Evolutionary conservation across 2,329 filamentous ascomycete genomes (phyloP), one percentile per base, ranked within the genome.

Genomic region (Curvularia spicifera): DNA sequence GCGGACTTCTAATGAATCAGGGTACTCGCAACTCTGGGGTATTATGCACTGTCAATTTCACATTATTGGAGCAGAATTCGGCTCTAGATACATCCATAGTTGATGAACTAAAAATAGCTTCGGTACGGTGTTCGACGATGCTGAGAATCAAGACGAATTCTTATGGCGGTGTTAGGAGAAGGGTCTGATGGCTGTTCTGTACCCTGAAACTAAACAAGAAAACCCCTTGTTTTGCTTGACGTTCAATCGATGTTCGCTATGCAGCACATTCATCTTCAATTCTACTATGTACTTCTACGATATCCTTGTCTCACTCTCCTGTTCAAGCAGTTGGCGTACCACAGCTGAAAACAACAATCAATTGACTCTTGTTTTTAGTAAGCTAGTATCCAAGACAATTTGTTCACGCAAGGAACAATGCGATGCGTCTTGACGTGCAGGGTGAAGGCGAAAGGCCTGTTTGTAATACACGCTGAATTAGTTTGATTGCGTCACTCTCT

Each of bases 121-220:
- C 12, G 10, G 18, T 6, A 20, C 12, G n/a, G 28, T 13, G 3
- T 20, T 18, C 1, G 26, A 20, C 20, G 22, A 42, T 43, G 18
- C 12, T 26, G 40, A 43, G 15, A 26, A 15, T 22, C 45, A 35
- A 33, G 4, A 20, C 20, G 15, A 2, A 35, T 20, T 35, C 3
- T 6, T 7, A 15, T 33, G 12, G 12, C 13, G 18, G n/a, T 22
- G 29, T 9, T 35, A 4, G 3, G n/a, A 5, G 20, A 28, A 40
- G 15, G 22, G 8, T 20, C 28, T 13, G 47, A 29, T 20, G 24
- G 22, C 33, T 13, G 5, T 29, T 6, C 7, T 18, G 33, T 29
- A 50, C 47, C 47, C 47, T 50, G 47, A 40, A 40, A 40, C 33
- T 15, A 50, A 39, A 50, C 2, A 50, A 20, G 10, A 39, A 26